A percentile compares a stretch with the other conserved stretches of the same genome.
Conservation (phyloP, 192 early-diverging fungal species). For the Funneliformis mosseae region DNA sequence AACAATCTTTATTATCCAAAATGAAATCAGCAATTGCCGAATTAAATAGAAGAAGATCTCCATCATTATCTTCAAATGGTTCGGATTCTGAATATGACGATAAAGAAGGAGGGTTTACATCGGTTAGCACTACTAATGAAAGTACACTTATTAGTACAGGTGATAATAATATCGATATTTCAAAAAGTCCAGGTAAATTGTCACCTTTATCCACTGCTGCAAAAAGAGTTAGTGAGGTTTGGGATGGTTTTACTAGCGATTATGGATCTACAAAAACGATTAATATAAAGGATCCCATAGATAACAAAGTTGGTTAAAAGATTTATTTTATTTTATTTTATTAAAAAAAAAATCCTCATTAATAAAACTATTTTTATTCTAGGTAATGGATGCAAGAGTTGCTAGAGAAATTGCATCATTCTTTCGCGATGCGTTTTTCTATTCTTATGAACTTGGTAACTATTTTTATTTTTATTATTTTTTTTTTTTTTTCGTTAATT, state of each 20-base stretch:
- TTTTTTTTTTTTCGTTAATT: constrained; percentile 31
- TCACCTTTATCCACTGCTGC: background rate
- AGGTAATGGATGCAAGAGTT: constrained; percentile 49
- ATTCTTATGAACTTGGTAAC: constrained; percentile 50
- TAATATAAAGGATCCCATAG: background rate
- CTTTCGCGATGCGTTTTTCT: constrained; percentile 53
- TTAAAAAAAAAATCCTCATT: background rate
- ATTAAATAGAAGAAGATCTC: background rate
- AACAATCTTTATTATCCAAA: constrained; percentile 25
- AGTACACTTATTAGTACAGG: background rate
- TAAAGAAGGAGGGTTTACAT: background rate
- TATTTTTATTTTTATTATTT: background rate
- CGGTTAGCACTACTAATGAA: background rate
- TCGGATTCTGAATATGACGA: constrained; percentile 17
- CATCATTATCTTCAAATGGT: background rate
- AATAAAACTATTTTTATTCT: background rate
- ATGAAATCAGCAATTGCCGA: background rate
- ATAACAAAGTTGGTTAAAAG: background rate
- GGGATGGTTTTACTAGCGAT: constrained; percentile 21
- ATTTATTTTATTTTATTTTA: background rate
- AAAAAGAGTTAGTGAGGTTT: constrained; percentile 6
- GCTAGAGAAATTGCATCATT: constrained; percentile 50
- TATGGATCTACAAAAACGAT: background rate
- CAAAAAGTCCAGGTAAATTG: background rate
- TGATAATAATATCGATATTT: background rate